These are phyloP conservation scores for Aspergillus egyptiacus DNA, from an alignment of 495 filamentous ascomycete genomes.

Conservation along the genomic window DNA sequence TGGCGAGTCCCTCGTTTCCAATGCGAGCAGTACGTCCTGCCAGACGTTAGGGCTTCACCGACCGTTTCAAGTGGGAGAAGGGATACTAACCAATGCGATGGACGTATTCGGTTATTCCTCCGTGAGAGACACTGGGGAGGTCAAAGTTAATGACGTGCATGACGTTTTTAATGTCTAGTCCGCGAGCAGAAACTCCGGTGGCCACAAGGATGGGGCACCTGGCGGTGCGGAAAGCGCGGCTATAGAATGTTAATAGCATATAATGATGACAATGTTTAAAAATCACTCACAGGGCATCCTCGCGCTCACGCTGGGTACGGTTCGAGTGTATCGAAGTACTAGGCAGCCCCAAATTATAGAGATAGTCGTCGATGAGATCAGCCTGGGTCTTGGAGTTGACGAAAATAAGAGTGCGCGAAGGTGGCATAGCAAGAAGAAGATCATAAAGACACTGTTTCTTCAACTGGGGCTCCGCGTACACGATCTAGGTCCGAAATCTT, in stretches of 20 bases:
- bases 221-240: conserved; percentile 74
- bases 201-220: conserved; percentile 72
- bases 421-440: conserved; percentile 58
- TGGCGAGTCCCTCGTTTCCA: conserved; percentile 78
- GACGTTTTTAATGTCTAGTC: conserved; percentile 82
- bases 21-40: conserved; percentile 89
- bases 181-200: conserved; percentile 79
- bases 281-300: conserved; percentile 74
- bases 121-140: conserved; percentile 59
- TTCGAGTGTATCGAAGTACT: conserved; percentile 80
- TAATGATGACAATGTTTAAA: neutral
- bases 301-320: conserved; percentile 85
- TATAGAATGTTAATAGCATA: conserved; percentile 18
- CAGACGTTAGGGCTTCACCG: neutral
- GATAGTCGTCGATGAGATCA: conserved; percentile 78
- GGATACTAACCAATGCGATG: conserved; percentile 76
- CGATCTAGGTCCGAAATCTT: conserved; percentile 33
- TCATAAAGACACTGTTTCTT: conserved; percentile 72
- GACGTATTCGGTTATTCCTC: conserved; percentile 90
- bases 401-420: conserved; percentile 83
- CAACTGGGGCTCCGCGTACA: conserved; percentile 51
- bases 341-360: conserved; percentile 74
- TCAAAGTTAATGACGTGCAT: conserved; percentile 93
- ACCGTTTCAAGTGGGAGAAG: neutral
- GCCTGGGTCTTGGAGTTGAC: conserved; percentile 71